Evolutionary conservation across 192 early-diverging fungal genomes (phyloP).

Genomic region (Umbelopsis ramanniana): DNA sequence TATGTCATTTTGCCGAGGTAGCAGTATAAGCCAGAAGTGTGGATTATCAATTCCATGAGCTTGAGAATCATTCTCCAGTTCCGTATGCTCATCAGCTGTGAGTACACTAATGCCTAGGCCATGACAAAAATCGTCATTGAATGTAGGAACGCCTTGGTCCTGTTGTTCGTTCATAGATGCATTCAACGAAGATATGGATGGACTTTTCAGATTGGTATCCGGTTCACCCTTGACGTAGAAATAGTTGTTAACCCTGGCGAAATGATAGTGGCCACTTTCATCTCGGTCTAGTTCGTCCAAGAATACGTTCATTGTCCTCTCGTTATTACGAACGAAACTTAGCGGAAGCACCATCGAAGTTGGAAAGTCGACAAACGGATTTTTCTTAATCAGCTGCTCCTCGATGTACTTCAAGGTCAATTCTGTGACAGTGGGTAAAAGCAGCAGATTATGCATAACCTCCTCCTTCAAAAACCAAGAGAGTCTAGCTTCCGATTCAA

Average conservation of each 20-base stretch:
- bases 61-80: not conserved
- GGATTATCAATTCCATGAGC: not conserved
- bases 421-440: slow-evolving; percentile 47
- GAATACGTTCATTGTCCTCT: slow-evolving; percentile 22
- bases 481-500: slow-evolving; percentile 54
- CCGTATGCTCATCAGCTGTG: not conserved
- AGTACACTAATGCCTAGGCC: slow-evolving; percentile 34
- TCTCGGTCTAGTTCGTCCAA: slow-evolving; percentile 30
- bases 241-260: slow-evolving; percentile 11
- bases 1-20: slow-evolving; percentile 52
- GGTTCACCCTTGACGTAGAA: slow-evolving; percentile 30
- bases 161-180: not conserved
- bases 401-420: slow-evolving; percentile 52
- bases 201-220: not conserved
- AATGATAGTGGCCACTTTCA: slow-evolving; percentile 1
- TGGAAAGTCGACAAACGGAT: slow-evolving; percentile 53
- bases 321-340: slow-evolving; percentile 49
- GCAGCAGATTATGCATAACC: slow-evolving; percentile 67
- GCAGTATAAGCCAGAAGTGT: slow-evolving; percentile 68
- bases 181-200: not conserved
- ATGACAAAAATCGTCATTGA: slow-evolving; percentile 26
- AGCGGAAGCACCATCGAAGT: slow-evolving; percentile 51
- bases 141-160: not conserved
- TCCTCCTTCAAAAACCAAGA: slow-evolving; percentile 70
- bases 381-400: slow-evolving; percentile 45